These are phyloP conservation scores for Gomphus bonarii DNA, from an alignment of 1,284 basidiomycete species.

Conservation along the genomic window DNA sequence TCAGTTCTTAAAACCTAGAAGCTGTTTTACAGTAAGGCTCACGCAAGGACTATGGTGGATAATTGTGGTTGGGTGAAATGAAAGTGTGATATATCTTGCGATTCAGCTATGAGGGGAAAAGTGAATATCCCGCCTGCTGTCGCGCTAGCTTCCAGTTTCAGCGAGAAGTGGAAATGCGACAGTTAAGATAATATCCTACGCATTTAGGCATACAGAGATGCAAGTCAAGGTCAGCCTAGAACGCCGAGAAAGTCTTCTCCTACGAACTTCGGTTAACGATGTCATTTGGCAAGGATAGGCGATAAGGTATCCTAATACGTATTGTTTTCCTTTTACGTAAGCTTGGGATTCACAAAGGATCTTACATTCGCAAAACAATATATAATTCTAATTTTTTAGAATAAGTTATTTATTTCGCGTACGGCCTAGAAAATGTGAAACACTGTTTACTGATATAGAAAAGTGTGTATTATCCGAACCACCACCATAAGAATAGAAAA, in stretches of 20 bases:
- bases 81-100: conserved; percentile 43
- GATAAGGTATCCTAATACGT: no score
- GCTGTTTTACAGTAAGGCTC: conserved; percentile 16
- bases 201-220: conserved; percentile 50
- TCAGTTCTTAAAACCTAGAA: background rate
- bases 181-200: conserved; percentile 30
- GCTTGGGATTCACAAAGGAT: no score
- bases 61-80: conserved; percentile 52
- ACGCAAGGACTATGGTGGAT: conserved; percentile 66
- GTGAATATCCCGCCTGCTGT: conserved; percentile 63
- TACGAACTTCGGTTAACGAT: no score
- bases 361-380: no score
- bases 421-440: no score
- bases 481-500: no score
- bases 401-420: no score
- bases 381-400: no score
- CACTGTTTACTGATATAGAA: no score
- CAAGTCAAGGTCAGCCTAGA: conserved; percentile 30
- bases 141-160: background rate
- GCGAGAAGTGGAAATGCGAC: conserved; percentile 3
- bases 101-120: conserved; percentile 61
- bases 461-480: no score
- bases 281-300: no score
- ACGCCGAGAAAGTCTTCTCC: background rate
- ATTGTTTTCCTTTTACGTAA: no score